These are phyloP conservation scores for Lojkania enalia DNA, from an alignment of 2,329 filamentous ascomycete species.

Conservation along the genomic window DNA sequence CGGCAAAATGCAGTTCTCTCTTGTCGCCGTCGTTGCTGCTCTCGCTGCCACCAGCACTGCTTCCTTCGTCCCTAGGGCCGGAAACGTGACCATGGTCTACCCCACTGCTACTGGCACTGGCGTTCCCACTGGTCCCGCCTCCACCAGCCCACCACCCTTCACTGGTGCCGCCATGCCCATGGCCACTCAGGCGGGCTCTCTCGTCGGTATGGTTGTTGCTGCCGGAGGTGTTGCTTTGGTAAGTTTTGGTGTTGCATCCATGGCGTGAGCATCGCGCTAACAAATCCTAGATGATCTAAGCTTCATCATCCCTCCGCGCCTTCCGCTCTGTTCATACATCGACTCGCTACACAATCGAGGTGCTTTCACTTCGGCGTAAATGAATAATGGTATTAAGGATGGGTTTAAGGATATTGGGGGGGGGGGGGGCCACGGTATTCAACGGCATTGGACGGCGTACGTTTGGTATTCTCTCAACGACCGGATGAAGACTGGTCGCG, in stretches of 20 bases:
- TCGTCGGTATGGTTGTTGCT: conserved; percentile 31
- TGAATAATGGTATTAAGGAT: too few relatives aligned
- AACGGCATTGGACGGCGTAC: too few relatives aligned
- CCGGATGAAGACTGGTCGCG: too few relatives aligned
- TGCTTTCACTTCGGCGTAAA: too few relatives aligned
- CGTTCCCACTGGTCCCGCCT: conserved; percentile 15
- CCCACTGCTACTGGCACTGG: conserved; percentile 15
- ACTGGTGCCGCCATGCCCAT: conserved; percentile 28
- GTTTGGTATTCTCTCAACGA: too few relatives aligned
- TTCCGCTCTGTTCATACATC: background rate
- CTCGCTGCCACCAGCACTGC: conserved; percentile 34
- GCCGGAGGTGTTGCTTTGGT: conserved; percentile 39
- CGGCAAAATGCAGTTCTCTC: conserved; percentile 38
- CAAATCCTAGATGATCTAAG: background rate
- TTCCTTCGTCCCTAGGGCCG: conserved; percentile 17
- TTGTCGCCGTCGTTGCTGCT: conserved; percentile 25
- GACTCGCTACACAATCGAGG: background rate
- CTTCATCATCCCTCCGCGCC: background rate
- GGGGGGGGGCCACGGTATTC: too few relatives aligned
- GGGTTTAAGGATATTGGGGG: too few relatives aligned
- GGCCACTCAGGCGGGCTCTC: conserved; percentile 27
- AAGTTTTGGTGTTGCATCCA: conserved; percentile 6
- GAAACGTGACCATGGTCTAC: conserved; percentile 28
- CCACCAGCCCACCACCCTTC: conserved; percentile 25
- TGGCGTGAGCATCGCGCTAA: background rate